Conservation (phyloP, 305 asterid genomes). For the Withania somnifera region DNA sequence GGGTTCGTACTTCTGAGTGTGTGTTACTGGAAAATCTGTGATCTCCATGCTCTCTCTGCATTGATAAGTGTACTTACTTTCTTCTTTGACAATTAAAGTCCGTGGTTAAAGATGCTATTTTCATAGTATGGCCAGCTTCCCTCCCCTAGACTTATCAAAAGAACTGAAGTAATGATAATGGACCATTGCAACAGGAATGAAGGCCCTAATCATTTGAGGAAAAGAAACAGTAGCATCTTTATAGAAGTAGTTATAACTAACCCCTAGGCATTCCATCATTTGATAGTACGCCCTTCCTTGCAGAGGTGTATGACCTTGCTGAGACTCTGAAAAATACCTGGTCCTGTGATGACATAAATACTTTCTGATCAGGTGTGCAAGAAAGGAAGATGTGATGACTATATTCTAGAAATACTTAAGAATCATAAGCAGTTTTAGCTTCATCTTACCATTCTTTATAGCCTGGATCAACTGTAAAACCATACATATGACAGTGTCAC, state of each 20-base stretch:
- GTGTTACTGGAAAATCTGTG: not conserved
- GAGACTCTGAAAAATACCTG: conserved; percentile 85
- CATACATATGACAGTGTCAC: conserved; percentile 92
- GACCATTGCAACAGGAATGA: too few species aligned
- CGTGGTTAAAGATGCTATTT: not conserved
- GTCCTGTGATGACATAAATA: conserved; percentile 53
- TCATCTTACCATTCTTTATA: conserved; percentile 74
- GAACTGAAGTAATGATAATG: not conserved
- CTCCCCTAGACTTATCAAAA: not conserved
- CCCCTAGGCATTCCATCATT: conserved; percentile 98
- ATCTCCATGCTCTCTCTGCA: not conserved
- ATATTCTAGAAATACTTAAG: not conserved
- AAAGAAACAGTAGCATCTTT: not conserved
- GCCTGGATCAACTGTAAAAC: conserved; percentile 98
- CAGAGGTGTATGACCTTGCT: conserved; percentile 90
- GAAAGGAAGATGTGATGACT: not conserved
- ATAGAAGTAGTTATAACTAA: conserved; percentile 26
- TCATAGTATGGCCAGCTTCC: not conserved
- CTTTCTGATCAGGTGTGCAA: not conserved
- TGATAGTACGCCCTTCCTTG: conserved; percentile 95
- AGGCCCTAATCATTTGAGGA: too few species aligned
- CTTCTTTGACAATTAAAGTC: not conserved
- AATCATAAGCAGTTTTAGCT: not conserved
- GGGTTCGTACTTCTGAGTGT: not conserved
- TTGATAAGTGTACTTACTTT: not conserved